Evolutionary conservation across 495 filamentous ascomycete genomes (phyloP).

Genomic region (Lasiosphaeris hirsuta): DNA sequence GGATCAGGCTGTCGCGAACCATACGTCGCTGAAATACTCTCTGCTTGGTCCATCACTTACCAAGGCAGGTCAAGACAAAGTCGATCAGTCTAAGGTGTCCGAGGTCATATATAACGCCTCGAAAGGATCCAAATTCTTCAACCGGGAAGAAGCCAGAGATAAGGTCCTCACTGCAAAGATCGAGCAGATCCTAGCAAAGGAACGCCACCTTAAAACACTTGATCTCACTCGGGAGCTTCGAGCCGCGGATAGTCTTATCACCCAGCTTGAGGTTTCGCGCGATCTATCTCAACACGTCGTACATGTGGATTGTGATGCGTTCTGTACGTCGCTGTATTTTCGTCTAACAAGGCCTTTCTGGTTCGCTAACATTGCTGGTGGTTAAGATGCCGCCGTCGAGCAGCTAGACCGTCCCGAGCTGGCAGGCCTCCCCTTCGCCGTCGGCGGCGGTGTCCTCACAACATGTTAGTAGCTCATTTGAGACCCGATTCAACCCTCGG

Average conservation of each 20-base stretch:
- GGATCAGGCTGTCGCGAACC: constrained; percentile 15
- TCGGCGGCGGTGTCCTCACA: constrained; percentile 73
- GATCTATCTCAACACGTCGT: constrained; percentile 83
- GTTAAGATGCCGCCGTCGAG: constrained; percentile 75
- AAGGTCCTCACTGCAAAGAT: constrained; percentile 83
- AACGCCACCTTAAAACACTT: constrained; percentile 69
- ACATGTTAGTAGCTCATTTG: constrained; percentile 3
- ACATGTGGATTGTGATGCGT: constrained; percentile 96
- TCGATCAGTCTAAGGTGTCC: constrained; percentile 90
- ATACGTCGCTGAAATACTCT: constrained; percentile 54
- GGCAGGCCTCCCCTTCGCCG: constrained; percentile 85
- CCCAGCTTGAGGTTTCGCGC: constrained; percentile 69
- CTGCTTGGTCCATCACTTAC: constrained; percentile 91
- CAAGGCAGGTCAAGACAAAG: constrained; percentile 88
- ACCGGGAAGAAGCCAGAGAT: constrained; percentile 81
- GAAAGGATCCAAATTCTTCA: constrained; percentile 96
- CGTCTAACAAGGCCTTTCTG: not conserved
- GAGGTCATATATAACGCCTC: constrained; percentile 97
- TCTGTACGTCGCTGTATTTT: constrained; percentile 45
- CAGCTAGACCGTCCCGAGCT: constrained; percentile 88
- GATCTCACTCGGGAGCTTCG: constrained; percentile 71
- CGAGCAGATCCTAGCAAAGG: constrained; percentile 70
- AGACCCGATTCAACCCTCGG: not conserved
- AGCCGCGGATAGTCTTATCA: constrained; percentile 76
- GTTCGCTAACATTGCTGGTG: not conserved